Evolutionary conservation across 2,329 filamentous ascomycete species (phyloP), one percentile per base, ranked within the genome.

Genomic region (Xylaria sp.): DNA sequence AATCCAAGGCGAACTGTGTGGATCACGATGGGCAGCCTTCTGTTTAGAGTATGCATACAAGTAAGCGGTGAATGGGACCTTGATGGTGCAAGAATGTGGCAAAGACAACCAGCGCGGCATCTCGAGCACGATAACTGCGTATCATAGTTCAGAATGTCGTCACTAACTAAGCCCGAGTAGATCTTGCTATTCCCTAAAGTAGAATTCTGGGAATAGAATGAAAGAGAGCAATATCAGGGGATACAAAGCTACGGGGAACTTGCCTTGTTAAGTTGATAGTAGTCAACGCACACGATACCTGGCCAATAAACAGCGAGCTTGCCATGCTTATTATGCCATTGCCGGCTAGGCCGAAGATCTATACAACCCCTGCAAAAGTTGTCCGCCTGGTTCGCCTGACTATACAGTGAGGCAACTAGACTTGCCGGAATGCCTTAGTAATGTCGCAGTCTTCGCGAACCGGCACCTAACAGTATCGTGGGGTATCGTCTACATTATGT

Each of bases 311-410:
- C 16, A 23, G n/a, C 10, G 37, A 27, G 37, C 37, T 29, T 44
- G 12, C 55, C 29, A 3, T n/a, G 37, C 55, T 58, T 12, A 8
- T 44, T n/a, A 23, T 58, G 12, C 37, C 37, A 29, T 10, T 58
- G 13, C 25, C 44, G 55, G 55, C 37, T 58, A 44, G 55, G 23
- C 53, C 32, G 9, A 42, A 44, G 21, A 44, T 42, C 16, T 25
- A 16, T 58, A 44, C 18, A 13, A 58, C 25, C 37, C 55, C 55
- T 58, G 55, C 37, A 27, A 23, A 16, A 23, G 2, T 54, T 21
- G 51, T 25, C n/a, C 27, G 51, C 51, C 51, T 54, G 37, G 55
- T 44, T 44, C 55, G 55, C 55, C 55, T 40, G 51, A n/a, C 40
- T 44, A 44, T 44, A 8, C 18, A 16, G 32, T 57, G 27, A 60